Evolutionary conservation across 495 filamentous ascomycete species (phyloP), one percentile per base, ranked within the genome.

Genomic region (Penicillium salamii): DNA sequence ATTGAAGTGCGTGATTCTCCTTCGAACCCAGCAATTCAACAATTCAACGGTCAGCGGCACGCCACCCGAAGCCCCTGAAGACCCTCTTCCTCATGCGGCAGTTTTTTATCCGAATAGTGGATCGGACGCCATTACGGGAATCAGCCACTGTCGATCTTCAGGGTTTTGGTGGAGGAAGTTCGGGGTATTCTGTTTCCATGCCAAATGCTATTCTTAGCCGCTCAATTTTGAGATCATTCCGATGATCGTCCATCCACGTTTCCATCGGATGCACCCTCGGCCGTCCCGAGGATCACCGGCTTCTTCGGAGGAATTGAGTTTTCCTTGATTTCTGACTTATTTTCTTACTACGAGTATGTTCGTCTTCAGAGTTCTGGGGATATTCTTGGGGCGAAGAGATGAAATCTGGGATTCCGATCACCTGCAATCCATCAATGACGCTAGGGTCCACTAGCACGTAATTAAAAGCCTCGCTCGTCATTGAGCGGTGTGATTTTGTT

Each of bases 71-170:
- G 3, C 28, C 18, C 41, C 28, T 32, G 28, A 19, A 4, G 8
- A 31, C 26, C 26, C 17, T 23, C 17, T 28, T 7, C 12, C n/a
- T 13, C 20, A 23, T 21, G 31, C 12, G 15, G 21, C 8, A 21
- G 21, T 26, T 3, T 20, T 37, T 29, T 38, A 43, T 36, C 48
- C 39, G 48, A 19, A 29, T 19, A 1, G 45, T 28, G 39, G 38
- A 42, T 9, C 17, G 7, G 37, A 18, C 24, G 21, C 23, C 26
- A 33, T 28, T 24, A 35, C 18, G 36, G 33, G 44, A 36, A 38
- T 38, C 7, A 50, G 32, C 39, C 31, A 43, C 48, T 43, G 48
- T 19, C 39, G 48, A 50, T 50, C 48, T 34, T 28, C 48, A 26
- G 31, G 13, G 6, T 18, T 35, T 3, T 32, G n/a, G 24, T 35